A percentile compares a stretch with the other conserved stretches of the same genome.
These are phyloP conservation scores for Ceratocystis huliohia DNA, from an alignment of 2,329 filamentous ascomycete species.

Conservation along the genomic window DNA sequence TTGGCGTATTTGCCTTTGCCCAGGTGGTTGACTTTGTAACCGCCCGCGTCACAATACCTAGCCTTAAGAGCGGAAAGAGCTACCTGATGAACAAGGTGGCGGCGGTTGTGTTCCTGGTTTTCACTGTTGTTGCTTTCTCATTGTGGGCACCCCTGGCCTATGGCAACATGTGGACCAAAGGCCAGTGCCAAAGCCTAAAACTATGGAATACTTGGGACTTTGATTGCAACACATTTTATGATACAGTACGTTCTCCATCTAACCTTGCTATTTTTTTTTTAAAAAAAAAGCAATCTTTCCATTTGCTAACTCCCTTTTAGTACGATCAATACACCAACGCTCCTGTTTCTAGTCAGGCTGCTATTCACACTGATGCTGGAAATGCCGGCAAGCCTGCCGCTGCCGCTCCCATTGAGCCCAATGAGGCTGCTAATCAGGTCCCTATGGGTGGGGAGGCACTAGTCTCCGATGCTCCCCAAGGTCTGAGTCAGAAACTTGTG, in stretches of 20 bases:
- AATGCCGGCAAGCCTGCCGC: constrained; percentile 24
- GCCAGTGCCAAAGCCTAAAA: constrained; percentile 76
- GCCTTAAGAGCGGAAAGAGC: constrained; percentile 46
- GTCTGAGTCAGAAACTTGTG: constrained; percentile 37
- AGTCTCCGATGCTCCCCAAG: constrained; percentile 40
- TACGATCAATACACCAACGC: constrained; percentile 37
- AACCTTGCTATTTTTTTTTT: too few species aligned
- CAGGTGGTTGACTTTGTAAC: constrained; percentile 80
- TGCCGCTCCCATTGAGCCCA: constrained; percentile 23
- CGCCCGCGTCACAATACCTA: constrained; percentile 55
- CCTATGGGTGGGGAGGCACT: constrained; percentile 13
- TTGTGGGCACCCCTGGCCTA: constrained; percentile 86
- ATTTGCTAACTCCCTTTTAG: constrained; percentile 26
- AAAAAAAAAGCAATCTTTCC: too few species aligned
- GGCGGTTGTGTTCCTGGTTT: constrained; percentile 58
- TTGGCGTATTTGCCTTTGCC: constrained; percentile 77
- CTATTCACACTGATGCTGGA: constrained; percentile 13
- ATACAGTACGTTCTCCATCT: constrained; percentile 48
- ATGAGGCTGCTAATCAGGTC: constrained; percentile 23
- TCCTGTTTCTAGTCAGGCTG: constrained; percentile 22
- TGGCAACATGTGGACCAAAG: constrained; percentile 85
- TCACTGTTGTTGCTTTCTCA: constrained; percentile 63
- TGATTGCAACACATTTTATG: constrained; percentile 90
- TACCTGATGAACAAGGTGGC: constrained; percentile 63
- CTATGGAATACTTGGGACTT: constrained; percentile 87